Percentiles rank a stretch among this genome's conserved stretches.
phyloP scores from a whole-genome alignment of 192 early-diverging fungal genomes.

The Mortierella antarctica region DNA sequence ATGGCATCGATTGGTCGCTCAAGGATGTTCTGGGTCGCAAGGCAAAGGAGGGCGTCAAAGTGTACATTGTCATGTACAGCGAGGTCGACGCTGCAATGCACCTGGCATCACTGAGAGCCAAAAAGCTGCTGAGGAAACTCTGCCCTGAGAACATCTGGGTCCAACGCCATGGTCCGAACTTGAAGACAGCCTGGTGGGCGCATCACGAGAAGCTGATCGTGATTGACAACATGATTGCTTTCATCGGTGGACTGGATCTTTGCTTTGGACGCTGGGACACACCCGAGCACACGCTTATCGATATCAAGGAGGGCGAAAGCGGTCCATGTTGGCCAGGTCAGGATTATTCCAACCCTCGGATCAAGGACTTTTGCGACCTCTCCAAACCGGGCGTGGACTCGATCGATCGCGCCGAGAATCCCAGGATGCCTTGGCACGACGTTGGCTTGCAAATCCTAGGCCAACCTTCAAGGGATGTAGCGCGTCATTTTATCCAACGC shows the following conservation, averaged over 20 bases:
- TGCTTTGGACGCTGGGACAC: constrained; percentile 90
- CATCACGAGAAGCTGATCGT: constrained; percentile 85
- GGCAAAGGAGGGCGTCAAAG: constrained; percentile 84
- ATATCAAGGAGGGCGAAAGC: constrained; percentile 61
- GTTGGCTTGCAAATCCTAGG: constrained; percentile 80
- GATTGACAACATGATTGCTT: constrained; percentile 82
- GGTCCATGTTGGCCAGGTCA: constrained; percentile 67
- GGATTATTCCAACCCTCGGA: constrained; percentile 87
- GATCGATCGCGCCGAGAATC: constrained; percentile 59
- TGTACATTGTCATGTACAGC: constrained; percentile 87
- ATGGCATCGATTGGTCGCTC: constrained; percentile 74
- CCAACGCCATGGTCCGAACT: constrained; percentile 77
- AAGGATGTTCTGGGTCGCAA: constrained; percentile 81
- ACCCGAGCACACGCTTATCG: constrained; percentile 73
- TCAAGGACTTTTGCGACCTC: constrained; percentile 76
- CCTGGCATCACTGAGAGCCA: constrained; percentile 75
- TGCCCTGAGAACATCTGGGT: constrained; percentile 80
- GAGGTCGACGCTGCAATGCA: constrained; percentile 82
- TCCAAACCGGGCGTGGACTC: constrained; percentile 61
- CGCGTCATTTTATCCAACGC: constrained; percentile 85
- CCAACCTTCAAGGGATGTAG: constrained; percentile 79
- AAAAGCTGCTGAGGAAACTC: constrained; percentile 72
- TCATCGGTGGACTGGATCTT: constrained; percentile 85
- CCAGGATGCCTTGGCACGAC: constrained; percentile 92
- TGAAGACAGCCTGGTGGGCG: constrained; percentile 82